Percentiles rank a stretch among this genome's conserved stretches.
These are phyloP conservation scores for Waltiozyma solani DNA, from an alignment of 1,139 yeast species.

Conservation along the genomic window DNA sequence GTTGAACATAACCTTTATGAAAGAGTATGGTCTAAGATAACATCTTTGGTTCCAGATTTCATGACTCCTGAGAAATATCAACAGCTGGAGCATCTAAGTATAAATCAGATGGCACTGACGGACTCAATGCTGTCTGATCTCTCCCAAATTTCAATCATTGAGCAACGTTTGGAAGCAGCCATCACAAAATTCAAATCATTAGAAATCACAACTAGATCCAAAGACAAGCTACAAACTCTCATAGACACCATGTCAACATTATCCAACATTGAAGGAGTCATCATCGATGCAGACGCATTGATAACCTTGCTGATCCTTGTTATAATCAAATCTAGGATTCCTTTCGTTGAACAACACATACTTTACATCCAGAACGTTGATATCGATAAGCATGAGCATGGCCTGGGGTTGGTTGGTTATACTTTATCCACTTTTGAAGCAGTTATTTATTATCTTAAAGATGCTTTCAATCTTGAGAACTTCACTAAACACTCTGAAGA, in stretches of 20 bases:
- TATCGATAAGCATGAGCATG: constrained; percentile 26
- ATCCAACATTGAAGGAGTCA: constrained; percentile 26
- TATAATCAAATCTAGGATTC: constrained; percentile 51
- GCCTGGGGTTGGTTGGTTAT: constrained; percentile 47
- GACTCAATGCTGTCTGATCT: constrained; percentile 26
- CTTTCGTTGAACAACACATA: constrained; percentile 52
- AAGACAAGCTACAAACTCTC: constrained; percentile 43
- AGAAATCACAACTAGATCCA: constrained; percentile 38
- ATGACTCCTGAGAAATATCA: constrained; percentile 28
- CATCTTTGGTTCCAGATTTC: constrained; percentile 21
- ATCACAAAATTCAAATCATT: constrained; percentile 44
- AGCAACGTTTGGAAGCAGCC: constrained; percentile 42
- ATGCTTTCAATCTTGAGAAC: constrained; percentile 27
- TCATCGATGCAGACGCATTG: constrained; percentile 74
- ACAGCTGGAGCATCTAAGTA: constrained; percentile 41
- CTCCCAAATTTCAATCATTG: constrained; percentile 23
- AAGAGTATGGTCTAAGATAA: constrained; percentile 48
- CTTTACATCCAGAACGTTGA: constrained; percentile 57
- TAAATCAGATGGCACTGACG: constrained; percentile 66
- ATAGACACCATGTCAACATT: constrained; percentile 43
- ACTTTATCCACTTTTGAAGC: constrained; percentile 77
- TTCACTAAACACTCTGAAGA: constrained; percentile 33
- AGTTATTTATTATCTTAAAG: constrained; percentile 52
- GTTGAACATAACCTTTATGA: constrained; percentile 62
- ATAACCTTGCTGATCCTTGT: constrained; percentile 67